phyloP scores from a whole-genome alignment of 345 rosid species.

The Ceriops decandra region DNA sequence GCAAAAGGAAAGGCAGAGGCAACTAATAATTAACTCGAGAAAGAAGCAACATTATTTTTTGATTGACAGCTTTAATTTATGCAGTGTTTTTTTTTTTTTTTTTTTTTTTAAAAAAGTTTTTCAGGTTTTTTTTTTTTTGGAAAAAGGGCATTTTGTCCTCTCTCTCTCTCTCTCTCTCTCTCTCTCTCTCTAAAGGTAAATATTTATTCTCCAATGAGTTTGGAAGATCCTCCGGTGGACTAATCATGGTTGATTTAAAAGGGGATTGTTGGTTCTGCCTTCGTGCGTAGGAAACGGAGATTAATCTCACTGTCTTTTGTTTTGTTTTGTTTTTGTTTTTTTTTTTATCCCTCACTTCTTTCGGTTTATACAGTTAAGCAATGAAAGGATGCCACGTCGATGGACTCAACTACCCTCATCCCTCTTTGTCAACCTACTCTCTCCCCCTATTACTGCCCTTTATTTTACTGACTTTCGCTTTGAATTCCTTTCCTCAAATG shows the following conservation, averaged over 20 bases:
- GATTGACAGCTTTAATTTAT: slow-evolving; percentile 18
- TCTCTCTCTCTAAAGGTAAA: slow-evolving; percentile 1
- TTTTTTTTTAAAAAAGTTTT: no score
- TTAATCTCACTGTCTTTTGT: no score
- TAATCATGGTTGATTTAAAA: slow-evolving; percentile 27
- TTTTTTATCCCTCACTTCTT: neutral
- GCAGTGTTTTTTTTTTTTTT: slow-evolving; percentile 10
- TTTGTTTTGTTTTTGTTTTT: neutral
- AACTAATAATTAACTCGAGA: slow-evolving; percentile 22
- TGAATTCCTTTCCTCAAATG: no score
- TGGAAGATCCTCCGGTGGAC: slow-evolving; percentile 52
- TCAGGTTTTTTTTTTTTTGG: slow-evolving; percentile 13
- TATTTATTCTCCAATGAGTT: slow-evolving; percentile 53
- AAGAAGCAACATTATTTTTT: slow-evolving; percentile 24
- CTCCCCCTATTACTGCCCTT: neutral
- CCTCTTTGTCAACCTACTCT: neutral
- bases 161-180: slow-evolving; percentile 6
- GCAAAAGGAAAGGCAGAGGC: slow-evolving; percentile 22
- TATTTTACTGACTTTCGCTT: accelerated
- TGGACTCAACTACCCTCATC: neutral
- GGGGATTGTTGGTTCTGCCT: slow-evolving; percentile 13
- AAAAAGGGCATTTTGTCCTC: no score
- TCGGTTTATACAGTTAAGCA: slow-evolving; percentile 4
- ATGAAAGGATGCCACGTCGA: slow-evolving; percentile 9
- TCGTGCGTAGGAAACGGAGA: neutral